Base-by-base conservation (phyloP, 306 rosid genomes). In the Prunus salicina region DNA sequence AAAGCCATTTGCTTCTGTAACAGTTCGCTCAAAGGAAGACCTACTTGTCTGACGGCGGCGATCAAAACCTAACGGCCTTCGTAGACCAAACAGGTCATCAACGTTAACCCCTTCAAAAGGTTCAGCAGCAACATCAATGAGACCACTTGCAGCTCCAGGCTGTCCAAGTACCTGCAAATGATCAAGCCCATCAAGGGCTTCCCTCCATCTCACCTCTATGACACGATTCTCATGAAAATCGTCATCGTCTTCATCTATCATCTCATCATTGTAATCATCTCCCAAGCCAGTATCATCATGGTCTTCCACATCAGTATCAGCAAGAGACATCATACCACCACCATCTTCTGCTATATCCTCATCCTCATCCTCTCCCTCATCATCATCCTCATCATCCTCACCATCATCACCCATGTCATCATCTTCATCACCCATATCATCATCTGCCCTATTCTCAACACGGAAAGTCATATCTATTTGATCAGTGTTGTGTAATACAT, bases 31-130 rank as follows among this genome's bases (percentile, higher is more conserved):
- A 76, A 95, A 89, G 66, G 98, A 88, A 71, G 97, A 88, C 86
- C 99, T 89, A 79, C 92, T 94, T 9, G 92, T 75, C 69, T 90
- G 99, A 46, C 97, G 96, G 19, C 97, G 99, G 63, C 97, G 97
- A 73, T 95, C 99, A 83, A 95, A 95, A 80, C 92, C 92, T 73
- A 87, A 41, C 15, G 95, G 88, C 72, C 95, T 84, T 66, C 91
- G 84, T 56, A 95, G 90, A 78, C 97, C 93, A 72, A 95, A 95
- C 71, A 95, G 95, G 76, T 95, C 99, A 80, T 95, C 97, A 65
- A 95, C 96, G 78, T 95, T 95, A 80, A 92, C 97, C 71, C 99
- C 99, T 83, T 95, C 97, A 64, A 95, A 95, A 84, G 99, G 99
- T 74, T 95, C 99, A 25, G 97, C 93, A 24, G 97, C 82, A 80